These are phyloP conservation scores for Triangularia verruculosa DNA, from an alignment of 2,329 filamentous ascomycete species.

Conservation along the genomic window DNA sequence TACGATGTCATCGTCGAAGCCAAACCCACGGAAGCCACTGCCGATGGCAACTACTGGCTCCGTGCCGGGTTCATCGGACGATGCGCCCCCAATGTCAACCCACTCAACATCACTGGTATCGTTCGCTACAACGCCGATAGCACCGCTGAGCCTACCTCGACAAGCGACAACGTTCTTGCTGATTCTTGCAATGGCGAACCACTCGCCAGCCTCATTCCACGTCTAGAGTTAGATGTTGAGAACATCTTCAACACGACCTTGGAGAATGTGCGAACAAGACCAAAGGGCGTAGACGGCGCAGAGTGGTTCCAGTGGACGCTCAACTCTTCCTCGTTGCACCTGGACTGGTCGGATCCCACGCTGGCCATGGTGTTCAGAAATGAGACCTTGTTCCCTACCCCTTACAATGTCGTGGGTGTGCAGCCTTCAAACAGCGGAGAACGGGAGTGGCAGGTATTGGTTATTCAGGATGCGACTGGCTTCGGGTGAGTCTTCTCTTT, in stretches of 20 bases:
- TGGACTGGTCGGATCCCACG: constrained; percentile 48
- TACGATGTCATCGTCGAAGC: constrained; percentile 47
- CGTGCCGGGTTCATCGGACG: constrained; percentile 42
- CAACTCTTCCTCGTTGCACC: constrained; percentile 44
- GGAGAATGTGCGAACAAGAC: constrained; percentile 30
- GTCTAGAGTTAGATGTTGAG: constrained; percentile 31
- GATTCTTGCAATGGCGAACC: constrained; percentile 38
- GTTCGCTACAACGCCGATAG: constrained; percentile 39
- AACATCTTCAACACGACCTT: constrained; percentile 37
- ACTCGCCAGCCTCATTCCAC: constrained; percentile 33
- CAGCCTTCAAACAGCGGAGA: constrained; percentile 16
- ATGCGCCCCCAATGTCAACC: constrained; percentile 41
- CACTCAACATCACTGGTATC: constrained; percentile 48
- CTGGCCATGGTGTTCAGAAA: constrained; percentile 32
- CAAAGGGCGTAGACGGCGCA: constrained; percentile 13
- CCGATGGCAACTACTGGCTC: constrained; percentile 45
- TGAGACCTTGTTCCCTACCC: constrained; percentile 27
- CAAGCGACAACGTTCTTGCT: constrained; percentile 21
- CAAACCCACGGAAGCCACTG: constrained; percentile 27
- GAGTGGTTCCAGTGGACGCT: constrained; percentile 48
- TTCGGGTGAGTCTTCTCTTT: constrained; percentile 7
- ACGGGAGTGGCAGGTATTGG: constrained; percentile 35
- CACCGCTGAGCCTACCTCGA: constrained; percentile 14
- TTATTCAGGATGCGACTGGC: constrained; percentile 19
- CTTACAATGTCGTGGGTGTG: constrained; percentile 33